phyloP scores from a whole-genome alignment of 2,329 filamentous ascomycete species.

The Whalleya microplaca region DNA sequence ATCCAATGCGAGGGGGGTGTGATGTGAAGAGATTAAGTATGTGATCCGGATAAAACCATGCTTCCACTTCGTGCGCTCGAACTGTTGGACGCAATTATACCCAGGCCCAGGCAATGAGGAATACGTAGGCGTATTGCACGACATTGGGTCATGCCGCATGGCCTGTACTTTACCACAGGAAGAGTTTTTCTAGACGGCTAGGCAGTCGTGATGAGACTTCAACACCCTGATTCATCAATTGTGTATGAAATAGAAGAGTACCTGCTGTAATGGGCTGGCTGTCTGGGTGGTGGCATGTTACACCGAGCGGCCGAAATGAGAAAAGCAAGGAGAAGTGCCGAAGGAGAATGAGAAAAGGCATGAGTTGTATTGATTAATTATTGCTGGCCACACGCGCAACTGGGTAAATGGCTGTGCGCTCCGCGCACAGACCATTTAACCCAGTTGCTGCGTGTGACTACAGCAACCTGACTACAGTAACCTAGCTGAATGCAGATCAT shows the following conservation, averaged over 20 bases:
- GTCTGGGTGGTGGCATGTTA: constrained; percentile 26
- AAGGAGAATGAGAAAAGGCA: no score
- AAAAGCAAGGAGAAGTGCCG: constrained; percentile 32
- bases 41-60: constrained; percentile 25
- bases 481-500: constrained; percentile 34
- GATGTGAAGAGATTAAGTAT: constrained; percentile 13
- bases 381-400: no score
- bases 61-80: no score
- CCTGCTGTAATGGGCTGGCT: not conserved
- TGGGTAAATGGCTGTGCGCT: no score
- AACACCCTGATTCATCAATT: constrained; percentile 6
- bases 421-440: no score
- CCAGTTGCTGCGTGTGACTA: no score
- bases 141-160: constrained; percentile 14
- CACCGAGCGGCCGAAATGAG: constrained; percentile 31
- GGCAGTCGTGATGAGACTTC: constrained; percentile 23
- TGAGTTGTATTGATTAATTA: no score
- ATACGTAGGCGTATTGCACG: constrained; percentile 15
- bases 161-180: constrained; percentile 2
- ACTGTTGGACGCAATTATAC: constrained; percentile 18
- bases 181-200: no score
- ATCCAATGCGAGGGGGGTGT: not conserved
- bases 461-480: no score
- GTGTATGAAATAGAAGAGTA: not conserved
- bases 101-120: constrained; percentile 21